Base-by-base conservation (phyloP, 1,284 basidiomycete species). In the Tylopilus sp. region DNA sequence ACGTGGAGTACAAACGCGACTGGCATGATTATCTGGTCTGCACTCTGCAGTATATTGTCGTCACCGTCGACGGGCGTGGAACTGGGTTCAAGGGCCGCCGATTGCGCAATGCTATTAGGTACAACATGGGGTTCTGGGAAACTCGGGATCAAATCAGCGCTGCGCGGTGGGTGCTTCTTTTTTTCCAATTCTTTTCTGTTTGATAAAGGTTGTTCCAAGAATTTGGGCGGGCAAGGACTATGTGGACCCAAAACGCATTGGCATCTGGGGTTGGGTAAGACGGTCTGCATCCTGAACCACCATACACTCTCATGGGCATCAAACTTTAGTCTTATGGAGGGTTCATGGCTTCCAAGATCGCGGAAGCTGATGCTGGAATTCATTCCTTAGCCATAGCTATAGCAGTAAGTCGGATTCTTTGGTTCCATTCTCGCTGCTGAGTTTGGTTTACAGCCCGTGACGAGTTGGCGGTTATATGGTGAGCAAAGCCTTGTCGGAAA, bases 231-330 rank as follows among this genome's bases (percentile, higher is more conserved):
- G 77, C 51, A 91, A 82, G 71, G 76, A 79, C 45, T 92, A 86
- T 60, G 84, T 91, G 3, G 92, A 95, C 65, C 74, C 82, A 35
- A 82, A 78, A 60, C 75, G 92, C 38, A 89, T 97, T 37, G 96
- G 95, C 0, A 85, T 98, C 31, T 96, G 92, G 92, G 93, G 93
- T 40, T 97, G 93, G 92, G 90, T 92, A 55, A 63, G 86, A 73
- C 6, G 8, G 29, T 8, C 21, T 31, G 31, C 44, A 44, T 16
- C 10, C 9, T 46, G 21, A 38, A 28, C 40, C 7, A 11, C 23
- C 26, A n/a, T 18, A 26, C 11, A 18, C 19, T 23, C 48, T 60
- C 4, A 61, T 47, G n/a, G 16, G 12, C 39, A 6, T 40, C 12
- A 40, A 31, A 37, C 50, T 42, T 13, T 59, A 92, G 92, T 92